Conservation (phyloP, 2,329 filamentous ascomycete genomes). For the Neurospora crassa region DNA sequence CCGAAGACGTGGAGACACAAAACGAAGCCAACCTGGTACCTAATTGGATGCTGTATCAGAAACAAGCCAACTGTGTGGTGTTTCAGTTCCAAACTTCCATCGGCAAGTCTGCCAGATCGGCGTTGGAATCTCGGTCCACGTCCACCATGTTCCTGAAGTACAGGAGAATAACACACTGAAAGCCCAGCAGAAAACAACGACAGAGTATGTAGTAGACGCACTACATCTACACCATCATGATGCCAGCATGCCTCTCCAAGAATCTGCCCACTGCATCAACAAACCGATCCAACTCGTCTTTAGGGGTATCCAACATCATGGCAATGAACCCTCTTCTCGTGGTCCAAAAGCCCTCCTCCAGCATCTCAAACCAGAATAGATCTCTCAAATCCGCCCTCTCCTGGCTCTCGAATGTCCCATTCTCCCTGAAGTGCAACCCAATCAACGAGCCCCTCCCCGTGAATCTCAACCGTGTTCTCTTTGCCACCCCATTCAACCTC, state of each 20-base stretch:
- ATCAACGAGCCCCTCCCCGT: slow-evolving; percentile 19
- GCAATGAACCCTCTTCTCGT: slow-evolving; percentile 31
- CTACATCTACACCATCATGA: slow-evolving; percentile 2
- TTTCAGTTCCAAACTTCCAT: background rate
- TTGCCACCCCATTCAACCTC: slow-evolving; percentile 10
- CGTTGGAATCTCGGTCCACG: background rate
- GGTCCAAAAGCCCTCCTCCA: slow-evolving; percentile 34
- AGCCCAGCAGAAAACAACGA: background rate
- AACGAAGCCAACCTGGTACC: background rate
- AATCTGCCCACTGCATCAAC: slow-evolving; percentile 27
- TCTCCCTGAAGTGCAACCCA: slow-evolving; percentile 21
- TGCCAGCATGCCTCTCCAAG: slow-evolving; percentile 14
- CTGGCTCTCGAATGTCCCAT: slow-evolving; percentile 20
- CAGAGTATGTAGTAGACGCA: background rate
- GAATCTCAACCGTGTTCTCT: slow-evolving; percentile 18
- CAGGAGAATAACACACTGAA: background rate
- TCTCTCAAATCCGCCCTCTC: slow-evolving; percentile 26
- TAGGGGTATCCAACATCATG: slow-evolving; percentile 29
- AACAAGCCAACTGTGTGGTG: background rate
- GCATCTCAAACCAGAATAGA: slow-evolving; percentile 37
- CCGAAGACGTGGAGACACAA: background rate
- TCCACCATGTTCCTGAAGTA: background rate
- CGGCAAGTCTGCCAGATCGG: background rate
- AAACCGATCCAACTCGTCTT: slow-evolving; percentile 31
- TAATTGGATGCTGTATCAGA: background rate